A percentile compares a stretch with the other conserved stretches of the same genome.
Conservation (phyloP, 495 filamentous ascomycete genomes). For the Tuber calosporum region DNA sequence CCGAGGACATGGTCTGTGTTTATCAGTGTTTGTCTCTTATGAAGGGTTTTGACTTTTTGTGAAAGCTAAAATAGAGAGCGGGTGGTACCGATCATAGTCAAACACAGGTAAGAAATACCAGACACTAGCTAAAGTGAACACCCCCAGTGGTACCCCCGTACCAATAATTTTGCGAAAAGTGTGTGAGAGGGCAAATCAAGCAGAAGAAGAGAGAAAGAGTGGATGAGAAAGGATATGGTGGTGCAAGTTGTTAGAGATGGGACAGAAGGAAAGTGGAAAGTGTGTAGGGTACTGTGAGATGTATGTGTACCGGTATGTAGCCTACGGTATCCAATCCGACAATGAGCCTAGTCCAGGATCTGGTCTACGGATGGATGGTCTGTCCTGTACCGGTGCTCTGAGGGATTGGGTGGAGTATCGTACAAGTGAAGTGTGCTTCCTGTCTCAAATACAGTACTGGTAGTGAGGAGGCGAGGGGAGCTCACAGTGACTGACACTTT, state of each 20-base stretch:
- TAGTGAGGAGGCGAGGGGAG: neutral
- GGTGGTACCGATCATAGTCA: neutral
- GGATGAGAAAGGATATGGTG: neutral
- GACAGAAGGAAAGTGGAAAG: neutral
- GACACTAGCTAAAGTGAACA: neutral
- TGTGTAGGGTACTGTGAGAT: neutral
- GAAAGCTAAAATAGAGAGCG: neutral
- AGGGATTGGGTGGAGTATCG: neutral
- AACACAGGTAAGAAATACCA: neutral
- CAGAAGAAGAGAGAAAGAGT: neutral
- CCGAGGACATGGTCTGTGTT: conserved; percentile 78
- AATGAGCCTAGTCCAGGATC: neutral
- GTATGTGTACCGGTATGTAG: neutral
- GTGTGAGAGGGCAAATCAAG: neutral
- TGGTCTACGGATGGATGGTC: neutral
- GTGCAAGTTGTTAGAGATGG: neutral
- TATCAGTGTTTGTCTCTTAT: neutral
- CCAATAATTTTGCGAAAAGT: neutral
- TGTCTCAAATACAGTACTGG: neutral
- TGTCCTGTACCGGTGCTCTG: neutral
- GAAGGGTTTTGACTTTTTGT: neutral
- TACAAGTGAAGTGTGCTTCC: neutral
- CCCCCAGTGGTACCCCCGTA: neutral
- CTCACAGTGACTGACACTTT: neutral
- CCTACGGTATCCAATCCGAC: conserved; percentile 1